Conservation (phyloP, 176 grass and related monocot species). For the Pharus latifolius region DNA sequence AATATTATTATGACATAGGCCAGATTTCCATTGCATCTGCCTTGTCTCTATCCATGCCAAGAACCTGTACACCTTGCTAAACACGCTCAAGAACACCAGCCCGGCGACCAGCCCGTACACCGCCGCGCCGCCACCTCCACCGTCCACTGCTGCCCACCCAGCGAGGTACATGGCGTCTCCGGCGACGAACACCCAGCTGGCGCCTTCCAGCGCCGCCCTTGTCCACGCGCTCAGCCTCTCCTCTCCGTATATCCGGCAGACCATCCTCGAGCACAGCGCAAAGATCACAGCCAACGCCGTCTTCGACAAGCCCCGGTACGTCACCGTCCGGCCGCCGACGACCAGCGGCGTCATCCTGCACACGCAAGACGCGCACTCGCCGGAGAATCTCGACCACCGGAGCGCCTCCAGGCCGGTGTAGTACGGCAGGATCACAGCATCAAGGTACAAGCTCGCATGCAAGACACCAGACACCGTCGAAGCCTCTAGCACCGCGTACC, state of each 20-base stretch:
- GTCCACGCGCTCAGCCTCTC: constrained; percentile 50
- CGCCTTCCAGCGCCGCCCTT: constrained; percentile 47
- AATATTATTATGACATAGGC: no score
- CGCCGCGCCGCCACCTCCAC: background rate
- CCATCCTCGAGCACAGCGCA: constrained; percentile 78
- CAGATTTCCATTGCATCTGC: constrained; percentile 32
- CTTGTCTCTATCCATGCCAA: constrained; percentile 41
- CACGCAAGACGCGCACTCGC: constrained; percentile 76
- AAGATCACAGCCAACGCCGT: constrained; percentile 76
- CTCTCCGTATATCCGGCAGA: constrained; percentile 83
- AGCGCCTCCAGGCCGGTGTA: constrained; percentile 94
- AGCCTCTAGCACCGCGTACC: constrained; percentile 88
- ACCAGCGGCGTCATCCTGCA: constrained; percentile 66
- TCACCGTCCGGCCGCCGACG: constrained; percentile 47
- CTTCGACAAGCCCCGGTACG: constrained; percentile 70
- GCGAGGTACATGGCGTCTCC: constrained; percentile 60
- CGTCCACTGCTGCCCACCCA: constrained; percentile 29
- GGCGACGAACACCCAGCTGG: constrained; percentile 65
- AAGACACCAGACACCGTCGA: constrained; percentile 90
- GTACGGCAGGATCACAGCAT: constrained; percentile 78
- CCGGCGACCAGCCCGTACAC: constrained; percentile 22
- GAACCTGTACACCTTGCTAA: constrained; percentile 48
- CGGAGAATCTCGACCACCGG: constrained; percentile 60
- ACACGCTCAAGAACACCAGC: constrained; percentile 31
- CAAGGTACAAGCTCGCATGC: constrained; percentile 76